Conservation (phyloP, 1,284 basidiomycete species). For the Hemileia vastatrix region DNA sequence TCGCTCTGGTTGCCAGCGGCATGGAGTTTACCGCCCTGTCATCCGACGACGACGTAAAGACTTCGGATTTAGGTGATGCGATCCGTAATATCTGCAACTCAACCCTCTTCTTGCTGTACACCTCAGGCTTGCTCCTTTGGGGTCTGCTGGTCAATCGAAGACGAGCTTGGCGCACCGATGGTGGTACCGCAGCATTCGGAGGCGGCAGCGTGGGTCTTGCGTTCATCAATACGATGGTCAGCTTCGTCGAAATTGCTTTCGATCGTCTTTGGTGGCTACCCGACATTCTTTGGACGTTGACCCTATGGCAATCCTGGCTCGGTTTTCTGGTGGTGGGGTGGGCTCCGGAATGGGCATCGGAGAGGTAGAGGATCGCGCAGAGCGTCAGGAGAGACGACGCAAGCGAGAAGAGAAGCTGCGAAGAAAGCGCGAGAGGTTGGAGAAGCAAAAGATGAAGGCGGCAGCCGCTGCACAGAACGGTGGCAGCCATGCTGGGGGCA, state of each 20-base stretch:
- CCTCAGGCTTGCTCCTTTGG: slow-evolving; percentile 39
- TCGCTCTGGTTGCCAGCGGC: slow-evolving; percentile 74
- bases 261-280: slow-evolving; percentile 78
- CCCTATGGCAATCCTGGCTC: slow-evolving; percentile 68
- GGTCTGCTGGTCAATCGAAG: slow-evolving; percentile 39
- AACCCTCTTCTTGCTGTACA: slow-evolving; percentile 41
- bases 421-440: too few species aligned
- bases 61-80: slow-evolving; percentile 38
- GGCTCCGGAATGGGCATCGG: slow-evolving; percentile 69
- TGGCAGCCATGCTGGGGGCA: too few species aligned
- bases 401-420: slow-evolving; percentile 23
- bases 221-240: slow-evolving; percentile 65
- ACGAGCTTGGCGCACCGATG: slow-evolving; percentile 47
- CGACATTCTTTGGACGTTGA: slow-evolving; percentile 69
- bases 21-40: slow-evolving; percentile 37
- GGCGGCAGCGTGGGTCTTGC: slow-evolving; percentile 67
- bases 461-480: too few species aligned
- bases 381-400: slow-evolving; percentile 29
- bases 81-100: slow-evolving; percentile 44
- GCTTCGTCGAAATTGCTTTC: slow-evolving; percentile 72
- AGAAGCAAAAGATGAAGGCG: too few species aligned
- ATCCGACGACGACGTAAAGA: slow-evolving; percentile 32
- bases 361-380: slow-evolving; percentile 52
- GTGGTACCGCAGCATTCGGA: slow-evolving; percentile 90
- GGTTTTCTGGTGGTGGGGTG: slow-evolving; percentile 78